phyloP scores from a whole-genome alignment of 1,284 basidiomycete species.

The Cutaneotrichosporon sp. region DNA sequence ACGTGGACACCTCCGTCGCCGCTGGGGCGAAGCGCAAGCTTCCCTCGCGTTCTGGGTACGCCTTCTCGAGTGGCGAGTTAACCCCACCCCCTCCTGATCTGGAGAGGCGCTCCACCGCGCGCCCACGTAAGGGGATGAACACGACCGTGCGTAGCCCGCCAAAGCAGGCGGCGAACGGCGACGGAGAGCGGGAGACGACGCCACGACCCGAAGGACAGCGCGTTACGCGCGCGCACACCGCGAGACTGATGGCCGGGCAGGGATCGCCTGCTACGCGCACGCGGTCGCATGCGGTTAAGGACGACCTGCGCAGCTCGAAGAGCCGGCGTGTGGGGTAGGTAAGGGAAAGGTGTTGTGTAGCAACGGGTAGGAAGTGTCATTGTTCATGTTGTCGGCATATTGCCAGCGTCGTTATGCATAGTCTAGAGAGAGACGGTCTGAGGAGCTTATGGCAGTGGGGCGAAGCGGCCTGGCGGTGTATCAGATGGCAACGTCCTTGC shows the following conservation, averaged over 20 bases:
- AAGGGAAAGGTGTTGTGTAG: neutral
- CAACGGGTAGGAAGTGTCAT: neutral
- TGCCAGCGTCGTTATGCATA: neutral
- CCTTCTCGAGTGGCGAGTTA: neutral
- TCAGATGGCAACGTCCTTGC: too few species aligned
- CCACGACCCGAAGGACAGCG: neutral
- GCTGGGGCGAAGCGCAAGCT: neutral
- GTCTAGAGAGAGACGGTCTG: neutral
- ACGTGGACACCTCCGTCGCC: neutral
- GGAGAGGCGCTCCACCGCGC: neutral
- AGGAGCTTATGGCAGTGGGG: too few species aligned
- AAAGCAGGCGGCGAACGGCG: neutral
- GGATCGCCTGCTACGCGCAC: neutral
- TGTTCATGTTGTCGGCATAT: neutral
- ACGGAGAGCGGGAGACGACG: neutral
- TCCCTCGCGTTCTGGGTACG: neutral
- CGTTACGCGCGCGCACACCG: neutral
- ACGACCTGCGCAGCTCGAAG: neutral
- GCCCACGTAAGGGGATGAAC: neutral
- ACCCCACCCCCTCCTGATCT: neutral
- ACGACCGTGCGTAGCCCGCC: neutral
- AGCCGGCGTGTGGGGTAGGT: slow-evolving; percentile 1
- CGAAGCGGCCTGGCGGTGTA: too few species aligned
- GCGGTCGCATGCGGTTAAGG: neutral
- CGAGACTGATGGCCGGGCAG: neutral